These are phyloP conservation scores for Salvia sclarea DNA, from an alignment of 305 asterid species.

Conservation along the genomic window DNA sequence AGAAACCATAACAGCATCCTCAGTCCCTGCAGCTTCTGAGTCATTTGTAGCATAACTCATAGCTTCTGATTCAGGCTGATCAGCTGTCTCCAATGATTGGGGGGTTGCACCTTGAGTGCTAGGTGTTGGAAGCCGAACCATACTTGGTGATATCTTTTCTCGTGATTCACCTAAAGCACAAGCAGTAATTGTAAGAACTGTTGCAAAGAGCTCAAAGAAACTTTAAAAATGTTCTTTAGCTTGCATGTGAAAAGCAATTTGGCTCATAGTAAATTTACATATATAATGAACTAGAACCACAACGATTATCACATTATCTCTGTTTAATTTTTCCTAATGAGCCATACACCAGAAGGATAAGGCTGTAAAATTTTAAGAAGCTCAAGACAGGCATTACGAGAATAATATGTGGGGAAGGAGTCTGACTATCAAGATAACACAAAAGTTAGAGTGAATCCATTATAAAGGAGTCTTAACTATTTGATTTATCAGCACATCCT, in stretches of 20 bases:
- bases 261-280: not conserved
- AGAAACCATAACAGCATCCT: conserved; percentile 50
- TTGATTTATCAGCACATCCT: conserved; percentile 5
- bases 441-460: not conserved
- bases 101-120: conserved; percentile 54
- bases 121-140: conserved; percentile 46
- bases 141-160: conserved; percentile 51
- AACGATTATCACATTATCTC: not conserved
- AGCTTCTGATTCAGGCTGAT: conserved; percentile 43
- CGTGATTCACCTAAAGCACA: conserved; percentile 55
- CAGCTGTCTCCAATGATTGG: conserved; percentile 48
- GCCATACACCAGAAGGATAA: not conserved
- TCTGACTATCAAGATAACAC: not conserved
- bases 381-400: not conserved
- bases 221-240: conserved; percentile 12
- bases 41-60: conserved; percentile 41
- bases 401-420: not conserved
- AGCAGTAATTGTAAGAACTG: conserved; percentile 17
- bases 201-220: conserved; percentile 11
- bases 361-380: not conserved
- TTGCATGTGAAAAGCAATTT: not conserved
- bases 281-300: not conserved
- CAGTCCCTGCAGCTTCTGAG: conserved; percentile 48
- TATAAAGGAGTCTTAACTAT: not conserved
- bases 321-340: not conserved